Base-by-base conservation (phyloP, 148 eudicot species). In the Polygonum aviculare region DNA sequence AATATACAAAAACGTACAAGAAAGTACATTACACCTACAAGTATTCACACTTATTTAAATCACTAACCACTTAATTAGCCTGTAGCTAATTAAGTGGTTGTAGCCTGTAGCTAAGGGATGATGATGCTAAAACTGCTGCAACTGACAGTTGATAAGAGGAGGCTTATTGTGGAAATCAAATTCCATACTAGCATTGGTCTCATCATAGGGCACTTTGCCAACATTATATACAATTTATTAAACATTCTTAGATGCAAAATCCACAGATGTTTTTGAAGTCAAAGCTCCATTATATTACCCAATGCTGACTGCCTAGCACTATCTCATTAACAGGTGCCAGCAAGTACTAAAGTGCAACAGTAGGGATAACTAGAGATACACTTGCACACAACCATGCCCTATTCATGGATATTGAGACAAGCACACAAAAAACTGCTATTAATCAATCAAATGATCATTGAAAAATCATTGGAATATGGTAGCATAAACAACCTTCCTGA, bases 81-180 rank as follows among this genome's bases (percentile, higher is more conserved):
- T n/a, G n/a, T n/a, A n/a, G n/a, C n/a, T n/a, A n/a, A n/a, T n/a
- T n/a, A n/a, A n/a, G n/a, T n/a, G n/a, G n/a, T n/a, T n/a, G n/a
- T n/a, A n/a, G n/a, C n/a, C n/a, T n/a, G n/a, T n/a, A n/a, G n/a
- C n/a, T n/a, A 6, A 21, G 21, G 31, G 63, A 26, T 31, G 69
- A 60, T 31, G 69, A 31, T 31, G 69, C 69, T 60, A 9, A 11
- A 60, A 60, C 69, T 38, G 73, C 73, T 38, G 45, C 47, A 70
- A 41, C 21, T 36, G 48, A 70, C 16, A 19, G 10, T 18, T 70
- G 12, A 5, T 69, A 70, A 38, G 12, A 45, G 73, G 73, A 70
- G 73, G 49, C 73, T 18, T 70, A 70, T 70, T 38, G 39, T 70
- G 45, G 73, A 39, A 70, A 70, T 39, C 16, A 70, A 70, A 70